Percentiles rank a stretch among this genome's conserved stretches.
These are phyloP conservation scores for Fraxinus velutina DNA, from an alignment of 305 asterid species.

Conservation along the genomic window DNA sequence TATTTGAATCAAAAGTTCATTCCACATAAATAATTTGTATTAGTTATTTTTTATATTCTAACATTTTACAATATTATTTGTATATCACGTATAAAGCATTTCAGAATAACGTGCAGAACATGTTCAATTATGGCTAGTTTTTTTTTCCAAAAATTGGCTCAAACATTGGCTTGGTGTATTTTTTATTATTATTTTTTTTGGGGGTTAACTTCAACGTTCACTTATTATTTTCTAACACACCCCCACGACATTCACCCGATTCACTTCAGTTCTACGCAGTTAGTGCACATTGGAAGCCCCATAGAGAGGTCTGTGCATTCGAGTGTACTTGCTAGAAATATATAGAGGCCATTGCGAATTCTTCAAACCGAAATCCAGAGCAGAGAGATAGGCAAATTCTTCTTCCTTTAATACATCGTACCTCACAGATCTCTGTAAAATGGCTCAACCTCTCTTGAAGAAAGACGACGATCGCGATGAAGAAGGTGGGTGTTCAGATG, in stretches of 20 bases:
- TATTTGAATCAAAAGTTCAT: too few species aligned
- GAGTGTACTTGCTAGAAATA: not conserved
- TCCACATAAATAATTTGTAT: too few species aligned
- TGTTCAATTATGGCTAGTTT: too few species aligned
- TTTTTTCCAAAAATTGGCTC: too few species aligned
- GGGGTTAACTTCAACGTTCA: too few species aligned
- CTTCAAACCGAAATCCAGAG: not conserved
- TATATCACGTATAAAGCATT: too few species aligned
- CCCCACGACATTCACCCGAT: not conserved
- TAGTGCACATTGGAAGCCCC: not conserved
- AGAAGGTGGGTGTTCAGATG: conserved; percentile 47
- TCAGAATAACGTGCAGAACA: too few species aligned
- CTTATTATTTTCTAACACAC: too few species aligned
- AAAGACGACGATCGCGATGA: conserved; percentile 97
- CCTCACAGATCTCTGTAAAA: conserved; percentile 36
- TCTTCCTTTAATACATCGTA: not conserved
- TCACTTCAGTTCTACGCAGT: conserved; percentile 19
- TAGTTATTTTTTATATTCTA: too few species aligned
- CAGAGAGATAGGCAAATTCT: conserved; percentile 28
- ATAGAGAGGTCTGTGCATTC: not conserved
- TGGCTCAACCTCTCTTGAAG: conserved; percentile 86
- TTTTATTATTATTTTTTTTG: too few species aligned
- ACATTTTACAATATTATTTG: too few species aligned
- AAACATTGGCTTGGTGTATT: too few species aligned
- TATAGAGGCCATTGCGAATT: not conserved